Conservation (phyloP, 805 yeast genomes). For the Monosporozyma solicola region DNA sequence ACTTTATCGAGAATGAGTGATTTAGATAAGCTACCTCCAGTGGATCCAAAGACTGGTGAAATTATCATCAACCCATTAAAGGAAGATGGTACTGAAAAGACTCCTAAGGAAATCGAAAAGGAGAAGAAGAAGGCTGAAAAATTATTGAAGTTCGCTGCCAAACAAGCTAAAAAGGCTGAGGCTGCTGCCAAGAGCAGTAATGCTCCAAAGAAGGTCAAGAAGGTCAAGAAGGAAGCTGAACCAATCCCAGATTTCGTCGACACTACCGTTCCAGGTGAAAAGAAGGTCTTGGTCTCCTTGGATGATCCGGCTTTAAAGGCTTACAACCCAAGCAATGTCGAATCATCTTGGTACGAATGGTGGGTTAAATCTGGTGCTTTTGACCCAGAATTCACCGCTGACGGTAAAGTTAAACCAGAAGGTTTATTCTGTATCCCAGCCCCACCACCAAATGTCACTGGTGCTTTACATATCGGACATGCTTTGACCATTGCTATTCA, state of each 20-base stretch:
- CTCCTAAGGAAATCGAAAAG: conserved; percentile 75
- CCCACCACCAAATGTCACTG: conserved; percentile 99
- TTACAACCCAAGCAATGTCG: conserved; percentile 85
- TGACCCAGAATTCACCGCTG: conserved; percentile 70
- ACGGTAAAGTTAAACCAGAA: conserved; percentile 69
- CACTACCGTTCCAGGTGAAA: conserved; percentile 78
- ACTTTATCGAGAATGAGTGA: conserved; percentile 21
- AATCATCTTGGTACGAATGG: conserved; percentile 96
- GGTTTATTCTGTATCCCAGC: conserved; percentile 89
- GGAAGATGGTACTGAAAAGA: conserved; percentile 45
- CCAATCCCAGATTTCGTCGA: conserved; percentile 82
- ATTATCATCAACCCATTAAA: conserved; percentile 31
- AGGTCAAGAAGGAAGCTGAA: conserved; percentile 60
- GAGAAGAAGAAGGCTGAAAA: conserved; percentile 85
- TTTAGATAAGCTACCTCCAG: conserved; percentile 27
- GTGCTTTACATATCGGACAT: conserved; percentile 97
- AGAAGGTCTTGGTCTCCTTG: conserved; percentile 75
- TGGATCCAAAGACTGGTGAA: conserved; percentile 31
- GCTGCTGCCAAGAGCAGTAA: conserved; percentile 47
- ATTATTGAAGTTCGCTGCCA: conserved; percentile 77
- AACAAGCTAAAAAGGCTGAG: conserved; percentile 48
- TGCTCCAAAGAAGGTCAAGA: conserved; percentile 43
- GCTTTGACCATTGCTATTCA: conserved; percentile 93
- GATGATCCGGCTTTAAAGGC: conserved; percentile 93
- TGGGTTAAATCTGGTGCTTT: conserved; percentile 86